Percentiles rank a stretch among this genome's conserved stretches.
These are phyloP conservation scores for Fusarium sp. DNA, from an alignment of 2,329 filamentous ascomycete genomes.

Conservation along the genomic window DNA sequence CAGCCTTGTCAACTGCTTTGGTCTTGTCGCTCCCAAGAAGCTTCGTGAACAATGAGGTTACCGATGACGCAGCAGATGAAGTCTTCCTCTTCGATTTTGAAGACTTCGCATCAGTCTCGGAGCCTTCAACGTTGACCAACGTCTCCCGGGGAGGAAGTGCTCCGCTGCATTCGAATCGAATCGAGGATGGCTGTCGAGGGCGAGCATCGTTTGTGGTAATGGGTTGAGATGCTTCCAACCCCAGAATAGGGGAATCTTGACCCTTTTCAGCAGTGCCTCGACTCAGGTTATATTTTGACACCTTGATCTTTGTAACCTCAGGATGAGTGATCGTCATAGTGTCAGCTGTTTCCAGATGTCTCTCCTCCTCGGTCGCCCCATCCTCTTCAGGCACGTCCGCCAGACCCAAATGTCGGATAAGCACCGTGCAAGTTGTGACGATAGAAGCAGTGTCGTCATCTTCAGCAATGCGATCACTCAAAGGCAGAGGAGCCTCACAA, in stretches of 20 bases:
- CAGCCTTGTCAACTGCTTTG: not conserved
- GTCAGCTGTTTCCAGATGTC: not conserved
- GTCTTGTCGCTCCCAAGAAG: not conserved
- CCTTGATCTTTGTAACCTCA: not conserved
- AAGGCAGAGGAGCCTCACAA: not conserved
- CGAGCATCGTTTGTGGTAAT: not conserved
- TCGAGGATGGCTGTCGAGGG: too few species aligned
- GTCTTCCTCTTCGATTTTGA: not conserved
- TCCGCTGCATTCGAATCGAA: not conserved
- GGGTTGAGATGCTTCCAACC: not conserved
- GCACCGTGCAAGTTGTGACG: constrained; percentile 8
- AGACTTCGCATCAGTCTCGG: not conserved
- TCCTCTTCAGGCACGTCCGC: not conserved
- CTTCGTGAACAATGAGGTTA: not conserved
- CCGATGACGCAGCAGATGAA: not conserved
- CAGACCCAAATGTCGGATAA: constrained; percentile 2
- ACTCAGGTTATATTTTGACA: not conserved
- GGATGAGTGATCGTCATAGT: not conserved
- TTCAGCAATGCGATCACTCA: not conserved
- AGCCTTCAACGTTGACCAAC: not conserved
- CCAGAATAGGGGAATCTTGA: not conserved
- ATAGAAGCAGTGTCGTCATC: constrained; percentile 3
- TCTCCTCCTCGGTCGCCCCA: not conserved
- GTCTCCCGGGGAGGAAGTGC: not conserved
- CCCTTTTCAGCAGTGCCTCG: not conserved